Conservation (phyloP, 1,139 yeast species). For the Pneumocystis carinii region DNA sequence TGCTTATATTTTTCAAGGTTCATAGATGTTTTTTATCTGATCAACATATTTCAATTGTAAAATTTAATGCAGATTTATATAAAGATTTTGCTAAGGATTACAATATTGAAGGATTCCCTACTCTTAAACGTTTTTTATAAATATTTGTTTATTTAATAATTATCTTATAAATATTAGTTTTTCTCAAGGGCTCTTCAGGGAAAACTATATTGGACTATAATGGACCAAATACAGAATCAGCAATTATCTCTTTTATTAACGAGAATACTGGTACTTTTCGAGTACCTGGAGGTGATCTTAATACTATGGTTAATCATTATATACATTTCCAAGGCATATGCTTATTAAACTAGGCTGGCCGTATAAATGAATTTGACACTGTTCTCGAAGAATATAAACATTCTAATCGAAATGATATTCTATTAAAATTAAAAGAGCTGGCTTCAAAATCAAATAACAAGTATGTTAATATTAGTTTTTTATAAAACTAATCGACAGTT, state of each 20-base stretch:
- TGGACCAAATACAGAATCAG: constrained; percentile 32
- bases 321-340: background rate
- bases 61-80: constrained; percentile 55
- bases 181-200: constrained; percentile 29
- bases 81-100: constrained; percentile 40
- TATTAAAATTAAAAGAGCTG: constrained; percentile 21
- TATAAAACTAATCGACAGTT: constrained; percentile 19
- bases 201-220: constrained; percentile 27
- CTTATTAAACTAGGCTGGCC: constrained; percentile 36
- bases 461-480: background rate
- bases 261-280: constrained; percentile 39
- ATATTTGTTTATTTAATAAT: constrained; percentile 12
- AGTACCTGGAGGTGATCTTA: constrained; percentile 37
- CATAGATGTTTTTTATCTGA: background rate
- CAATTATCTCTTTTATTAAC: constrained; percentile 39
- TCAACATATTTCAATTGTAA: constrained; percentile 18
- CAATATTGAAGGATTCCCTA: constrained; percentile 50
- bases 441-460: constrained; percentile 14
- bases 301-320: constrained; percentile 4
- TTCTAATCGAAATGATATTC: constrained; percentile 16
- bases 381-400: constrained; percentile 8
- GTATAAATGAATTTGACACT: constrained; percentile 31
- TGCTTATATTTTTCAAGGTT: background rate
- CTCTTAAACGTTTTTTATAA: constrained; percentile 35
- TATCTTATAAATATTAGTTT: constrained; percentile 39